phyloP scores from a whole-genome alignment of 176 grass and related monocot genomes.

The Poa pratensis region DNA sequence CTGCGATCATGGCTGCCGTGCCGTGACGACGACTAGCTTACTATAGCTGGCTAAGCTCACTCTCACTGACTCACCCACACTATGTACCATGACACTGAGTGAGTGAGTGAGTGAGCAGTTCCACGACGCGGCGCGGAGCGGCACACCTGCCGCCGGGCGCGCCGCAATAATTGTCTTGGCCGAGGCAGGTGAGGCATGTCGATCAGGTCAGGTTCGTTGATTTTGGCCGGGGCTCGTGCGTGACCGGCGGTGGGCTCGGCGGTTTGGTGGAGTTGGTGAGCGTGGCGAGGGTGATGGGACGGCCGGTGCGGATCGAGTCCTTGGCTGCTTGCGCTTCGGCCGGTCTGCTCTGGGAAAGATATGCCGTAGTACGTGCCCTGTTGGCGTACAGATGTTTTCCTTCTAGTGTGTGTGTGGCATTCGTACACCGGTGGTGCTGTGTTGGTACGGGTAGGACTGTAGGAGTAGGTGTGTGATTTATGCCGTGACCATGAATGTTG shows the following conservation, averaged over 20 bases:
- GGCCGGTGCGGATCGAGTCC: background rate
- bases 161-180: slow-evolving; percentile 42
- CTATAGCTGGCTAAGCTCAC: background rate
- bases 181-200: background rate
- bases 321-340: slow-evolving; percentile 9
- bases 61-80: no score
- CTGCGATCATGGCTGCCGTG: background rate
- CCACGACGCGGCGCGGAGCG: background rate
- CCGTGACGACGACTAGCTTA: background rate
- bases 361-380: background rate
- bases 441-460: background rate
- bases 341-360: background rate
- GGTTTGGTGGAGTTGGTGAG: slow-evolving; percentile 43
- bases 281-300: background rate
- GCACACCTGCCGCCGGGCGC: slow-evolving; percentile 14
- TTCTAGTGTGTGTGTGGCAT: background rate
- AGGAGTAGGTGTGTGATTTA: background rate
- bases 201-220: background rate
- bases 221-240: background rate
- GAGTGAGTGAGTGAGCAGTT: no score
- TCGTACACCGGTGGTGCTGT: background rate
- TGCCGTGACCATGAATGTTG: background rate
- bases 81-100: no score
- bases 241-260: background rate
- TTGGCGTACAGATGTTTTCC: background rate